Evolutionary conservation across 2,329 filamentous ascomycete genomes (phyloP).

Genomic region (Alternaria rosae): DNA sequence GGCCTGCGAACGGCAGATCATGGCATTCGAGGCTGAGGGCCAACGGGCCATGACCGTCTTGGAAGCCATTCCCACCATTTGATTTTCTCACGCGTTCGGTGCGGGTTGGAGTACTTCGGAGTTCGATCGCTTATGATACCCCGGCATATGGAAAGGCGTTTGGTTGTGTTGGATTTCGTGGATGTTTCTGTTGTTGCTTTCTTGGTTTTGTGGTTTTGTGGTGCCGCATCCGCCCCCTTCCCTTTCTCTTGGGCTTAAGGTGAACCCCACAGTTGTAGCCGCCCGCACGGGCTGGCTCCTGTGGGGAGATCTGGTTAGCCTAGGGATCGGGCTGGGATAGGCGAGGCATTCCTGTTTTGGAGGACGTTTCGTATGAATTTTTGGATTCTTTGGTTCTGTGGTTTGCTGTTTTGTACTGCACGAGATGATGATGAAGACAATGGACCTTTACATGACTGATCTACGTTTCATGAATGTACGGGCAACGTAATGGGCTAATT

Average conservation of each 20-base stretch:
- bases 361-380: not conserved
- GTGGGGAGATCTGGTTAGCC: conserved; percentile 23
- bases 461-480: too few species aligned
- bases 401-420: conserved; percentile 3
- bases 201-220: not conserved
- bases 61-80: conserved; percentile 59
- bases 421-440: conserved; percentile 6
- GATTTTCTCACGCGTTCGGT: conserved; percentile 6
- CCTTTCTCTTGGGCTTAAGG: conserved; percentile 27
- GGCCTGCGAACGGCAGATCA: conserved; percentile 85
- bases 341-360: conserved; percentile 3
- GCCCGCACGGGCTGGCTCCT: conserved; percentile 31
- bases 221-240: conserved; percentile 7
- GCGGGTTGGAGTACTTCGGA: conserved; percentile 15
- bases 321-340: conserved; percentile 17
- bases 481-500: not conserved
- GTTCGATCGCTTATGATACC: conserved; percentile 35
- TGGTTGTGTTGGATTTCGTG: conserved; percentile 12
- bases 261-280: conserved; percentile 26
- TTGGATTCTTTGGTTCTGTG: not conserved
- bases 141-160: conserved; percentile 14
- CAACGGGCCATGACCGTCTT: conserved; percentile 77
- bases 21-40: conserved; percentile 83
- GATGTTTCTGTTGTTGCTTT: not conserved
- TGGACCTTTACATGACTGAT: not conserved